Conservation (phyloP, 176 grass and related monocot genomes). For the Luzula sylvatica region DNA sequence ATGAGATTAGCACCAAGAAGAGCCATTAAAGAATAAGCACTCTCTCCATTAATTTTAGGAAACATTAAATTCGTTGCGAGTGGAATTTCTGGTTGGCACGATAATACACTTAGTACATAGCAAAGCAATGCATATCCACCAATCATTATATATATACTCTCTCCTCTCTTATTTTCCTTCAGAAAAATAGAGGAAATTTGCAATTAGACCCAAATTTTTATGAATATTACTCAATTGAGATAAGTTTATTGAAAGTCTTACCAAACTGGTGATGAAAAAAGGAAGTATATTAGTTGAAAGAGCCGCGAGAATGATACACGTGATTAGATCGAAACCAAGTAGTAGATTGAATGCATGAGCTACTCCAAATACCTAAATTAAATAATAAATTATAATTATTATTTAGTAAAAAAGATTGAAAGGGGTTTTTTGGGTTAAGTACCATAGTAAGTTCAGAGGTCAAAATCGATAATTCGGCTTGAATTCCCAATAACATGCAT, state of each 20-base stretch:
- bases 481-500: constrained; percentile 63
- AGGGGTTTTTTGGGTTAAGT: constrained; percentile 21
- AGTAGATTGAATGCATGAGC: constrained; percentile 83
- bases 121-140: constrained; percentile 70
- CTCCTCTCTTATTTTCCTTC: background rate
- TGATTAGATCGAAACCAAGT: constrained; percentile 55
- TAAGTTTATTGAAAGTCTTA: constrained; percentile 27
- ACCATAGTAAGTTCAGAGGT: constrained; percentile 80
- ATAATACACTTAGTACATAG: constrained; percentile 80
- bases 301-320: constrained; percentile 54
- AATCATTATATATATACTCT: background rate
- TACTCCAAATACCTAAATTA: constrained; percentile 89
- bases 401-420: constrained; percentile 12
- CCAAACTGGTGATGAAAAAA: constrained; percentile 52
- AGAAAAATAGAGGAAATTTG: too few relatives aligned
- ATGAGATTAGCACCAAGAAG: constrained; percentile 98
- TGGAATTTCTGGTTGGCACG: constrained; percentile 84
- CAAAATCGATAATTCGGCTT: constrained; percentile 75
- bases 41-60: constrained; percentile 87
- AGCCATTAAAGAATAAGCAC: constrained; percentile 89
- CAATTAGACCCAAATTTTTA: too few relatives aligned
- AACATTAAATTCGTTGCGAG: constrained; percentile 60
- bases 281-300: constrained; percentile 61
- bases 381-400: too few relatives aligned
- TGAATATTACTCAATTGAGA: too few relatives aligned